phyloP scores from a whole-genome alignment of 2,329 filamentous ascomycete species.

The Cryphonectria naterciae region DNA sequence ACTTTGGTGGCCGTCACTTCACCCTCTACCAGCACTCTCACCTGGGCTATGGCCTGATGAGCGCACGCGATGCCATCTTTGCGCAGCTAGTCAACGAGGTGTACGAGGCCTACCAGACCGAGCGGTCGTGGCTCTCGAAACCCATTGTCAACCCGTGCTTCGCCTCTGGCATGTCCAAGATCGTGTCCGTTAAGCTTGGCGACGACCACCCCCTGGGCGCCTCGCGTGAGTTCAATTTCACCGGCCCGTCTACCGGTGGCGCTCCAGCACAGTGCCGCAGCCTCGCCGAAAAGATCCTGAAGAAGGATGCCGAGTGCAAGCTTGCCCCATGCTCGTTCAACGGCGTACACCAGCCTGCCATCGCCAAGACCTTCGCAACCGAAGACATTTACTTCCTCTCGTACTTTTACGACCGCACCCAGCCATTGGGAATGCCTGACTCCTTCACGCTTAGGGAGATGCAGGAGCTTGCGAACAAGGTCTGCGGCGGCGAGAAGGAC shows the following conservation, averaged over 20 bases:
- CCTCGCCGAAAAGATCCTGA: slow-evolving; percentile 86
- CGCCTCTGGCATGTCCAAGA: slow-evolving; percentile 74
- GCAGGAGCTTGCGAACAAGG: slow-evolving; percentile 79
- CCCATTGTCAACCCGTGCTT: slow-evolving; percentile 86
- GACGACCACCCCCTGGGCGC: slow-evolving; percentile 68
- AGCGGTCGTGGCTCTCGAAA: slow-evolving; percentile 69
- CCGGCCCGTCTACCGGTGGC: slow-evolving; percentile 70
- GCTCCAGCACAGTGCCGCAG: slow-evolving; percentile 86
- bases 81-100: slow-evolving; percentile 73
- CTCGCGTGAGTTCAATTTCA: slow-evolving; percentile 78
- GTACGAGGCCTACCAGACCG: slow-evolving; percentile 63
- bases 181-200: slow-evolving; percentile 73
- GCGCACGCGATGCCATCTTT: slow-evolving; percentile 87
- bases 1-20: slow-evolving; percentile 89
- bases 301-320: slow-evolving; percentile 81
- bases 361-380: slow-evolving; percentile 86
- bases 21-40: slow-evolving; percentile 98
- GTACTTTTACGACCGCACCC: slow-evolving; percentile 96
- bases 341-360: slow-evolving; percentile 89
- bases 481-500: slow-evolving; percentile 75
- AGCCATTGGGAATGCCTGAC: slow-evolving; percentile 96
- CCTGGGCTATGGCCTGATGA: slow-evolving; percentile 95
- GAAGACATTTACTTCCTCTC: slow-evolving; percentile 97
- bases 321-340: slow-evolving; percentile 97
- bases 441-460: slow-evolving; percentile 92